Base-by-base conservation (phyloP, 1,139 yeast genomes). In the Taphrina confusa region DNA sequence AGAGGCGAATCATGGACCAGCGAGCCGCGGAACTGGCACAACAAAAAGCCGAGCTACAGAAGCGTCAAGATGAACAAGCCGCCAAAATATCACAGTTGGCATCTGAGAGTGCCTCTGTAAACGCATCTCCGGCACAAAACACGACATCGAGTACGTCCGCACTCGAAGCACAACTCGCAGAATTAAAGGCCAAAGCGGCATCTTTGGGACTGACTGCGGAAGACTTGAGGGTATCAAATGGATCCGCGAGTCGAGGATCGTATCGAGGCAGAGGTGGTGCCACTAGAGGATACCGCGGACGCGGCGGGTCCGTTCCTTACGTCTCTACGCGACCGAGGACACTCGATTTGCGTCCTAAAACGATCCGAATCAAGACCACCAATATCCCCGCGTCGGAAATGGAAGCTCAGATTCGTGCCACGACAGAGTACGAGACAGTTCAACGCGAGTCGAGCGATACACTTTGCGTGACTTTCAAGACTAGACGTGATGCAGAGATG, bases 401-500 rank as follows among this genome's bases (percentile, higher is more conserved):
- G 46, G 66, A 59, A 47, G 67, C 56, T 49, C 62, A 22, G 31
- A 65, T 56, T 47, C 63, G 60, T 37, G 65, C 62, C n/a, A 36
- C 57, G 5, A 65, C 66, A 20, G 71, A 66, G 20, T 62, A 61
- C 39, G 68, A 66, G 22, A 25, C 50, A 8, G 51, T 68, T 16
- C 64, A 59, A 4, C 60, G 61, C 6, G 62, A 63, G 39, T 64
- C 63, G 6, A 61, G 63, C 9, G 63, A 64, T 22, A 65, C 68
- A 2, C 69, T 74, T 14, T 64, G 71, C 8, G 68, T 77, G 18
- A 71, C 71, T 42, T 76, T 78, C 67, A 71, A 70, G 52, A 76
- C 75, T 62, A 68, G 81, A 46, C 66, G 67, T 33, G 62, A 72
- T 12, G 81, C 81, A 1, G 81, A 78, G 63, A 68, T 67, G 61